These are phyloP conservation scores for Discostella pseudostelligera DNA, from an alignment of 108 stramenopile species.

Conservation along the genomic window DNA sequence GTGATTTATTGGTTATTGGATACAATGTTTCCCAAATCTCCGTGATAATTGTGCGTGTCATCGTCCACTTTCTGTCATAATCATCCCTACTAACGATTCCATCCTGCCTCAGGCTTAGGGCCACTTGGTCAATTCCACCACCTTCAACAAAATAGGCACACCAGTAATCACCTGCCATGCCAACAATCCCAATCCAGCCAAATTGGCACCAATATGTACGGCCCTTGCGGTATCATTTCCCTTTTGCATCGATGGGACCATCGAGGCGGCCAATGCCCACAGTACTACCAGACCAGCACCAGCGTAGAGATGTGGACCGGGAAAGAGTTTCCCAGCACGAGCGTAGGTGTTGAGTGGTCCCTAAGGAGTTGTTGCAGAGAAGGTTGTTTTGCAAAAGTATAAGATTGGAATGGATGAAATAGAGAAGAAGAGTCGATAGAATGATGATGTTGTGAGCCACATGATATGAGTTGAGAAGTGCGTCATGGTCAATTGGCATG, in stretches of 20 bases:
- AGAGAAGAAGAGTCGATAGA: conserved; percentile 2
- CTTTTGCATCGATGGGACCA: conserved; percentile 96
- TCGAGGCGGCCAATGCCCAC: conserved; percentile 89
- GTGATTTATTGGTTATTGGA: too few species aligned
- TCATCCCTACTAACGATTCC: too few species aligned
- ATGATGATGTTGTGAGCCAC: too few species aligned
- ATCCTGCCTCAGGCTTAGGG: conserved; percentile 65
- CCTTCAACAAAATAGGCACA: conserved; percentile 90
- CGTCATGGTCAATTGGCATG: too few species aligned
- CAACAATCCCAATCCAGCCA: conserved; percentile 87
- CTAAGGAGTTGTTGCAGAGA: conserved; percentile 37
- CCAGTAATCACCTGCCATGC: conserved; percentile 91
- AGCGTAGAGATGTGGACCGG: conserved; percentile 96
- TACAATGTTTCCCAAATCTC: too few species aligned
- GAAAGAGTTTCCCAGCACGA: conserved; percentile 96
- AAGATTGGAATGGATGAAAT: not conserved
- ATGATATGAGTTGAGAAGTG: too few species aligned
- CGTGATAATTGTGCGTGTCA: too few species aligned
- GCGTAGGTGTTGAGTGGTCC: conserved; percentile 96
- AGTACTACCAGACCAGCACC: conserved; percentile 92
- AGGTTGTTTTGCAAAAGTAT: not conserved
- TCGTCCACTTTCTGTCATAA: too few species aligned
- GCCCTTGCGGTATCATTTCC: conserved; percentile 93
- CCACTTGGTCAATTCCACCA: conserved; percentile 88
- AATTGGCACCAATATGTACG: conserved; percentile 93